Evolutionary conservation across 257 asterid genomes (phyloP).

Genomic region (Solanum appendiculatum): DNA sequence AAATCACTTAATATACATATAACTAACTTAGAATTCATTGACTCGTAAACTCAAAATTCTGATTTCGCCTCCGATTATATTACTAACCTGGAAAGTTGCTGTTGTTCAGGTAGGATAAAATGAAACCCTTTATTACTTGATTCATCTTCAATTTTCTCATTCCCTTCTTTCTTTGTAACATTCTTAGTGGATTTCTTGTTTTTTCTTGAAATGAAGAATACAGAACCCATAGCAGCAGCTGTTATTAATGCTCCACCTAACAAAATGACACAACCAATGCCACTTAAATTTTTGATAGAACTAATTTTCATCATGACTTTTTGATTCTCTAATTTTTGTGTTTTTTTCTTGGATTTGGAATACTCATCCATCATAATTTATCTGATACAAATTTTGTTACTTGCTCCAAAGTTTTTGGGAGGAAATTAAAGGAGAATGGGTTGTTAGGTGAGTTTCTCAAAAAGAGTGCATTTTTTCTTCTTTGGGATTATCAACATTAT

Average conservation of each 20-base stretch:
- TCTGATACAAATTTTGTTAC: neutral
- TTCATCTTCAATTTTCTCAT: constrained; percentile 7
- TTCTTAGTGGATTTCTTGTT: constrained; percentile 20
- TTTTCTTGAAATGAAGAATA: constrained; percentile 8
- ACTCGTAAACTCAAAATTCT: neutral
- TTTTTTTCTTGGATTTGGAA: neutral
- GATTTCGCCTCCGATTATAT: neutral
- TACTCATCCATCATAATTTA: neutral
- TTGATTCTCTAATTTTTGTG: neutral
- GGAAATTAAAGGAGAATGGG: neutral
- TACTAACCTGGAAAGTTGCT: neutral
- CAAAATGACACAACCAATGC: constrained; percentile 37
- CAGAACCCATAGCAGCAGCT: constrained; percentile 43
- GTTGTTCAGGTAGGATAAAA: neutral
- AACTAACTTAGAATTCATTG: neutral
- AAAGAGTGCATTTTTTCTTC: neutral
- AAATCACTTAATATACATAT: neutral
- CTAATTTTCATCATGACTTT: constrained; percentile 18
- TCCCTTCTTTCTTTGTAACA: neutral
- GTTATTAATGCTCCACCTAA: constrained; percentile 63
- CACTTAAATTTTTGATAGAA: constrained; percentile 23
- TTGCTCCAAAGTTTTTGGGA: neutral
- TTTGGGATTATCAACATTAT: neutral
- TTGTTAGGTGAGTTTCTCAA: neutral
- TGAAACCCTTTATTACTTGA: constrained; percentile 3